phyloP scores from a whole-genome alignment of 2,329 filamentous ascomycete species.

The Domatiomyces globalis region DNA sequence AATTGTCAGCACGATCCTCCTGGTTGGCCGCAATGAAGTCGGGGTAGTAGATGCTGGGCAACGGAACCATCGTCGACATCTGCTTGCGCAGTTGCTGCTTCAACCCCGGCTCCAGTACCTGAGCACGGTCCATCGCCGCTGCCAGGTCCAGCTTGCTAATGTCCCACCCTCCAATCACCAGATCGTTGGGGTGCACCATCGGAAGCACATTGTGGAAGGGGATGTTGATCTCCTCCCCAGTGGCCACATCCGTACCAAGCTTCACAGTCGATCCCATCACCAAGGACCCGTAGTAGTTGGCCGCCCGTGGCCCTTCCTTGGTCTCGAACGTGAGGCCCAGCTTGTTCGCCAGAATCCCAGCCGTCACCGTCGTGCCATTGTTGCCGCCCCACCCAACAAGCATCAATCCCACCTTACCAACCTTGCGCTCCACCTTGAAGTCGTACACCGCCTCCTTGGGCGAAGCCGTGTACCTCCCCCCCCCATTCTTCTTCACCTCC shows the following conservation, averaged over 20 bases:
- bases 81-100: constrained; percentile 86
- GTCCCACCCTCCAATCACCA: constrained; percentile 93
- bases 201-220: constrained; percentile 88
- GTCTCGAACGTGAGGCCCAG: constrained; percentile 80
- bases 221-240: constrained; percentile 81
- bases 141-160: constrained; percentile 84
- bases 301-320: constrained; percentile 66
- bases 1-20: constrained; percentile 86
- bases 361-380: constrained; percentile 94
- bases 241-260: constrained; percentile 75
- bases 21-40: constrained; percentile 99
- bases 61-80: constrained; percentile 73
- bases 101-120: constrained; percentile 86
- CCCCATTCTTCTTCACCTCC: constrained; percentile 53
- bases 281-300: constrained; percentile 97
- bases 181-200: constrained; percentile 94
- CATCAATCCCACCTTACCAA: constrained; percentile 93
- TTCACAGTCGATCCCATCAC: constrained; percentile 97
- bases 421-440: constrained; percentile 91
- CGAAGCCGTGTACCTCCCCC: constrained; percentile 67
- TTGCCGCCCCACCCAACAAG: constrained; percentile 96
- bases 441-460: constrained; percentile 85
- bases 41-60: constrained; percentile 95
- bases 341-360: constrained; percentile 92
- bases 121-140: constrained; percentile 85